Evolutionary conservation across 805 yeast species (phyloP).

Genomic region (Sugiyamaella lignohabitans): DNA sequence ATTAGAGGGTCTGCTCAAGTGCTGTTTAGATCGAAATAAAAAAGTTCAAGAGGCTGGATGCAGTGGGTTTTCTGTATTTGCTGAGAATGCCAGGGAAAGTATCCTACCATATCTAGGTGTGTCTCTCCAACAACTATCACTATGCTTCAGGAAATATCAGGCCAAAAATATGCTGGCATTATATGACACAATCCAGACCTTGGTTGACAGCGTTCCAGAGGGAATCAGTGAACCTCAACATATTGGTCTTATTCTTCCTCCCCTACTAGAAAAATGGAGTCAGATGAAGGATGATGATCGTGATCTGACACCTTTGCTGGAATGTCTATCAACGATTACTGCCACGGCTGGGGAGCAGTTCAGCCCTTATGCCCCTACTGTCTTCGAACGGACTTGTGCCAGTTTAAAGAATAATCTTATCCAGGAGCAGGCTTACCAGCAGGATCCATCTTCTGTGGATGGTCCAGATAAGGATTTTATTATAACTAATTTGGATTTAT

Average conservation of each 20-base stretch:
- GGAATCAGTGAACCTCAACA: constrained; percentile 20
- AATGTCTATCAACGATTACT: constrained; percentile 88
- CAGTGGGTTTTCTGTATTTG: constrained; percentile 73
- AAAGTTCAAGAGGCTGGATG: constrained; percentile 96
- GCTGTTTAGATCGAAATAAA: constrained; percentile 76
- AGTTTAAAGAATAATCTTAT: constrained; percentile 65
- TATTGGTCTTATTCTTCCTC: constrained; percentile 63
- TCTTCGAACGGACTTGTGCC: constrained; percentile 68
- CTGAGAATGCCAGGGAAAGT: constrained; percentile 65
- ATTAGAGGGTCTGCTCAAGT: constrained; percentile 63
- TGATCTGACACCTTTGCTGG: constrained; percentile 86
- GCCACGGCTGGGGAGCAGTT: constrained; percentile 78
- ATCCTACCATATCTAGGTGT: constrained; percentile 60
- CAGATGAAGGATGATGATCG: constrained; percentile 65
- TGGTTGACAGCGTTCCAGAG: constrained; percentile 69
- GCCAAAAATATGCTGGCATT: constrained; percentile 72
- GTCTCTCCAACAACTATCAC: constrained; percentile 60
- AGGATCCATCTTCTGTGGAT: constrained; percentile 45
- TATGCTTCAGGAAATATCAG: constrained; percentile 73
- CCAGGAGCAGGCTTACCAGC: constrained; percentile 53
- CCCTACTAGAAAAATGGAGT: constrained; percentile 78
- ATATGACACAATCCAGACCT: constrained; percentile 87
- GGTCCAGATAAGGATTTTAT: constrained; percentile 87
- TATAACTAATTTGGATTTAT: constrained; percentile 79
- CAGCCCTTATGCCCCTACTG: constrained; percentile 83